Conservation (phyloP, 148 eudicot genomes). For the Polygonum maritimum region DNA sequence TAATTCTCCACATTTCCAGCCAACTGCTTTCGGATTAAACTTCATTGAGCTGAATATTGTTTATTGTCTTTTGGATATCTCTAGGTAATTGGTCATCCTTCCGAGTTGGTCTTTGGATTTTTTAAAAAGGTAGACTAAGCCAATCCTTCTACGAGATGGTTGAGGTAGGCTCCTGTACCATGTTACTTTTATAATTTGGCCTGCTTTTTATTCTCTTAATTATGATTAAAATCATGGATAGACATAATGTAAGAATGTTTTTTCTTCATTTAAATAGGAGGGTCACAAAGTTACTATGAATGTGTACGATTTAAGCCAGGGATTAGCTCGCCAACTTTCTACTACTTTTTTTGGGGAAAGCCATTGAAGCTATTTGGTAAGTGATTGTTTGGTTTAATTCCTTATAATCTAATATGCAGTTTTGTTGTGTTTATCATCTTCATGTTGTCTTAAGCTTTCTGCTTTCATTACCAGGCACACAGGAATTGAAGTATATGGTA, state of each 20-base stretch:
- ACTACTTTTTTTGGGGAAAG: slow-evolving; percentile 79
- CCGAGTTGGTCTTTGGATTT: neutral
- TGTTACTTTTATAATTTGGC: neutral
- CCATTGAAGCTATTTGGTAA: slow-evolving; percentile 86
- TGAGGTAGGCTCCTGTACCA: neutral
- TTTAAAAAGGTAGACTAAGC: neutral
- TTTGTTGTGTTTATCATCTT: neutral
- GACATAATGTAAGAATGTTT: neutral
- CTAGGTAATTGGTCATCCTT: neutral
- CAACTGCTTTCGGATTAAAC: neutral
- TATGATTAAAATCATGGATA: neutral
- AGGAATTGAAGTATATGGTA: slow-evolving; percentile 84
- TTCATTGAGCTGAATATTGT: neutral
- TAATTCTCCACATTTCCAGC: neutral
- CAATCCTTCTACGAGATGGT: neutral
- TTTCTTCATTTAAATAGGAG: slow-evolving; percentile 36
- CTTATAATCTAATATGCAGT: neutral
- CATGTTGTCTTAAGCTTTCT: neutral
- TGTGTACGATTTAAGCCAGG: slow-evolving; percentile 87
- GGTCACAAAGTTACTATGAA: slow-evolving; percentile 74
- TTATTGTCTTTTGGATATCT: neutral
- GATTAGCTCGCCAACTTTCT: slow-evolving; percentile 89
- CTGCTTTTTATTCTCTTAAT: neutral
- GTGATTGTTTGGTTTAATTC: slow-evolving; percentile 6
- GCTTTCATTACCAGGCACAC: slow-evolving; percentile 55